These are phyloP conservation scores for Eucalyptus pauciflora DNA, from an alignment of 345 rosid species.

Conservation along the genomic window DNA sequence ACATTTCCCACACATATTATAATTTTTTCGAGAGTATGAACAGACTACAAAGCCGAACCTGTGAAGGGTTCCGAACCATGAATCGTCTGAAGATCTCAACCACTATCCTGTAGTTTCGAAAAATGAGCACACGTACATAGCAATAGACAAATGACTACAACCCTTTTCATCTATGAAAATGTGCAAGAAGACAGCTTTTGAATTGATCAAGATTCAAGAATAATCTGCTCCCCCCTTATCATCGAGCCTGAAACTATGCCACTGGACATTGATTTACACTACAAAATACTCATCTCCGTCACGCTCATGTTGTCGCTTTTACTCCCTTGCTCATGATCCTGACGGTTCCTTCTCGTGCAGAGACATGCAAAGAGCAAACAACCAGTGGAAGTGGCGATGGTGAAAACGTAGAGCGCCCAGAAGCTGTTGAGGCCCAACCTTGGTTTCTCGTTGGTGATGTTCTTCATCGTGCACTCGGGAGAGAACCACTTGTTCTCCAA, in stretches of 20 bases:
- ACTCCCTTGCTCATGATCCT: not conserved
- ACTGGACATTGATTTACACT: not conserved
- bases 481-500: slow-evolving; percentile 8
- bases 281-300: too few species aligned
- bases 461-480: not conserved
- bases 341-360: not conserved
- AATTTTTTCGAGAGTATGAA: not conserved
- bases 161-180: not conserved
- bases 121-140: not conserved
- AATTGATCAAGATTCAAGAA: not conserved
- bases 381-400: not conserved
- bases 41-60: not conserved
- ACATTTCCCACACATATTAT: not conserved
- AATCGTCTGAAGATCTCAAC: slow-evolving; percentile 9
- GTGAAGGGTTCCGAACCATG: not conserved
- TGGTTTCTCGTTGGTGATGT: not conserved
- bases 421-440: slow-evolving; percentile 10
- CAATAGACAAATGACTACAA: not conserved
- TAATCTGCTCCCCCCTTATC: not conserved
- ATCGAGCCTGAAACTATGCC: not conserved
- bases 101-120: not conserved
- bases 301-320: not conserved
- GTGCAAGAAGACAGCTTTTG: not conserved
- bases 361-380: not conserved
- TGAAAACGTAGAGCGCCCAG: not conserved